These are phyloP conservation scores for Austropuccinia psidii DNA, from an alignment of 1,284 basidiomycete species.

Conservation along the genomic window DNA sequence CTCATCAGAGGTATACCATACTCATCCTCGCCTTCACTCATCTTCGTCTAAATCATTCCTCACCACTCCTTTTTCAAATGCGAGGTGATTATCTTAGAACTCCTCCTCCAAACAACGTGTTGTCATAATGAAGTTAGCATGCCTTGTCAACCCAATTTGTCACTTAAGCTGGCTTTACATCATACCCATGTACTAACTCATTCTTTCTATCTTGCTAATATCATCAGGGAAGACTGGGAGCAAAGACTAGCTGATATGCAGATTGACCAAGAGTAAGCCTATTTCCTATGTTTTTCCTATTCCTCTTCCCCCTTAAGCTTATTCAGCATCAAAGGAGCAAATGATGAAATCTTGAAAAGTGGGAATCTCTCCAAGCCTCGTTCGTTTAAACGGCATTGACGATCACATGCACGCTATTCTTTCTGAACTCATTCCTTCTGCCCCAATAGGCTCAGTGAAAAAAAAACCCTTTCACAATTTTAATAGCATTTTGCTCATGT, in stretches of 20 bases:
- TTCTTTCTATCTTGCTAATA: neutral
- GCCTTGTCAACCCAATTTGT: neutral
- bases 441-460: neutral
- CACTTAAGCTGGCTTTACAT: neutral
- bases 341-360: slow-evolving; percentile 35
- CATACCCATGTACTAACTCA: slow-evolving; percentile 1
- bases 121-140: neutral
- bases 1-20: neutral
- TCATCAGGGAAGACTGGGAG: slow-evolving; percentile 32
- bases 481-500: neutral
- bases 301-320: neutral
- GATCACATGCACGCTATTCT: slow-evolving; percentile 13
- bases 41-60: neutral
- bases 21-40: neutral
- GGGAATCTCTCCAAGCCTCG: slow-evolving; percentile 37
- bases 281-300: neutral
- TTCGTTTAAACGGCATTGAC: slow-evolving; percentile 8
- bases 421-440: neutral
- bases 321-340: neutral
- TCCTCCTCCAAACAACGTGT: neutral
- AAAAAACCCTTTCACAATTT: neutral
- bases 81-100: neutral
- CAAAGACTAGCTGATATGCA: slow-evolving; percentile 20
- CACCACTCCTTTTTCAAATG: neutral
- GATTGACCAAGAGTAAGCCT: slow-evolving; percentile 28